Base-by-base conservation (phyloP, 805 yeast genomes). In the Starmera caribaea region DNA sequence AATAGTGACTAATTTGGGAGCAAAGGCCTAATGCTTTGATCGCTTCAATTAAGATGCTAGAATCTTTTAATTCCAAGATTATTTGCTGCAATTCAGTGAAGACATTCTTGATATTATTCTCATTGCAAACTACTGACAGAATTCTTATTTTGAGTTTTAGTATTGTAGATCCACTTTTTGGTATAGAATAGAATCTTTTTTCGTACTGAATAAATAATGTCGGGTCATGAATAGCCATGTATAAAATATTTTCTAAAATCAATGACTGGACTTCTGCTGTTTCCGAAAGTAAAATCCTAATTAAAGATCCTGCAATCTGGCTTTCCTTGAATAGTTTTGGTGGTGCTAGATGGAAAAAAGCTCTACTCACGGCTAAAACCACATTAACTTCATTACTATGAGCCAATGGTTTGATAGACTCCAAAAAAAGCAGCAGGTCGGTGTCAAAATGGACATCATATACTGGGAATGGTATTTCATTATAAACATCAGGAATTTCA, bases 31-130 rank as follows among this genome's bases (percentile, higher is more conserved):
- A 62, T 1, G 82, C 72, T 38, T 71, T 71, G 11, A 87, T 72
- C 1, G 88, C 71, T 34, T 70, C 73, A 4, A 65, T 55, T 6
- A 68, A 58, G 0, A 62, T 42, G 17, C 31, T 45, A 34, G 49
- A 53, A 38, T 48, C 41, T 2, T 49, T 42, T 12, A 58, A 50
- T 15, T 51, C 43, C 10, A 61, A 42, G 0, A 76, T 73, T 43
- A 75, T 72, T 51, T 76, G 75, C 51, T 79, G 80, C 27, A 88
- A 57, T 54, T 87, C 94, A 28, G 69, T 66, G 27, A 81, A 58
- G 5, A 85, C 68, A 3, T 50, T 41, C 16, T 66, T 64, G 34
- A 76, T 72, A 48, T 74, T 84, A 10, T 59, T 53, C 31, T 71
- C 74, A 40, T 69, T 68, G 30, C 76, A 69, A n/a, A 86, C 60